Evolutionary conservation across 192 early-diverging fungal genomes (phyloP).

Genomic region (Umbelopsis sp.): DNA sequence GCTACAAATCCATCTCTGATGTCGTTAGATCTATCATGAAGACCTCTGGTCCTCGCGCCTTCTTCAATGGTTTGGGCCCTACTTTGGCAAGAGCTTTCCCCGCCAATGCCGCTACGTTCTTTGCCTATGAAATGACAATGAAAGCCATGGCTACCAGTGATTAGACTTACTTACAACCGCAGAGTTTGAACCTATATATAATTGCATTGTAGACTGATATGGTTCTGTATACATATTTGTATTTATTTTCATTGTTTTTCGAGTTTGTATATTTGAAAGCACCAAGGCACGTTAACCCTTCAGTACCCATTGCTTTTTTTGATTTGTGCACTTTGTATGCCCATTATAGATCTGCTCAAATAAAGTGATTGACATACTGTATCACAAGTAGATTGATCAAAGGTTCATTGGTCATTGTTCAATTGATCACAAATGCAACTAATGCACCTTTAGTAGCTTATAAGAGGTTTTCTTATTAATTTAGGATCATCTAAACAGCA

Average conservation of each 20-base stretch:
- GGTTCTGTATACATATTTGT: too few species aligned
- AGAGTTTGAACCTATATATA: too few species aligned
- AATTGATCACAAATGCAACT: too few species aligned
- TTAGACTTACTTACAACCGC: not conserved
- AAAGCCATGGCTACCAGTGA: constrained; percentile 33
- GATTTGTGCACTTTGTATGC: not conserved
- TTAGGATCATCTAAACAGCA: too few species aligned
- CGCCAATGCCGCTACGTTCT: constrained; percentile 85
- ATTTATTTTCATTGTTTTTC: constrained; percentile 2
- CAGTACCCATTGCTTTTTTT: constrained; percentile 1
- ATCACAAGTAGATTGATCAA: too few species aligned
- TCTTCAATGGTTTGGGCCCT: constrained; percentile 83
- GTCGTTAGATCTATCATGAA: constrained; percentile 52
- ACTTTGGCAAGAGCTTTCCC: constrained; percentile 83
- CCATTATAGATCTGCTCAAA: not conserved
- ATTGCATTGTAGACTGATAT: too few species aligned
- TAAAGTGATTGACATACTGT: too few species aligned
- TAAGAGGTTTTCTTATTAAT: too few species aligned
- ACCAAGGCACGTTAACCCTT: not conserved
- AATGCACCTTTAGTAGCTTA: too few species aligned
- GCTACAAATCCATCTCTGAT: constrained; percentile 36
- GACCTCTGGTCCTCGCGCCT: constrained; percentile 59
- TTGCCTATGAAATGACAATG: constrained; percentile 70
- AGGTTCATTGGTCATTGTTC: too few species aligned
- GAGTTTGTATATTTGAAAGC: too few species aligned